A percentile compares a stretch with the other conserved stretches of the same genome.
Conservation (phyloP, 257 asterid genomes). For the Nicotiana noctiflora region DNA sequence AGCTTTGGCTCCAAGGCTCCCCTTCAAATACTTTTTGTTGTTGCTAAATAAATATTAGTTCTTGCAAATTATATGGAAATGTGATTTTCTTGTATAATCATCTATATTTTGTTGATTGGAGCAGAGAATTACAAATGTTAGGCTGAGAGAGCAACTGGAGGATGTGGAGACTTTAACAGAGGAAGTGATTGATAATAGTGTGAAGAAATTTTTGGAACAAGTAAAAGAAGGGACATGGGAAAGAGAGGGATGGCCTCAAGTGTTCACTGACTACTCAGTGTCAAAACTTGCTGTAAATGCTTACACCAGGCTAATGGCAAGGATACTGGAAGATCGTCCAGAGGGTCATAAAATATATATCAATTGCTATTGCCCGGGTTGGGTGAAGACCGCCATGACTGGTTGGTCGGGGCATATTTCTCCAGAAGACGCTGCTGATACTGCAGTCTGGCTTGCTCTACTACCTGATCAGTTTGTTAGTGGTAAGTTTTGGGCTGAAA, state of each 20-base stretch:
- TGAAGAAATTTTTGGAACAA: slow-evolving; percentile 48
- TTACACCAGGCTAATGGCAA: slow-evolving; percentile 58
- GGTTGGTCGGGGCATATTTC: slow-evolving; percentile 72
- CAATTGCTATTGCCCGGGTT: slow-evolving; percentile 83
- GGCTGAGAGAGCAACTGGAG: slow-evolving; percentile 50
- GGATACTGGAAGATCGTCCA: slow-evolving; percentile 32
- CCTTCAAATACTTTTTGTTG: too few species aligned
- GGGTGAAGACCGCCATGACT: slow-evolving; percentile 95
- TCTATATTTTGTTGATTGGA: background rate
- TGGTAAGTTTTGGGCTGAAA: slow-evolving; percentile 78
- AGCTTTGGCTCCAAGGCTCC: too few species aligned
- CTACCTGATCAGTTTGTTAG: slow-evolving; percentile 47
- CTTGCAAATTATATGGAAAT: background rate
- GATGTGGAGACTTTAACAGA: slow-evolving; percentile 51
- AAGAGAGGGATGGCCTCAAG: slow-evolving; percentile 83
- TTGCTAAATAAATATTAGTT: background rate
- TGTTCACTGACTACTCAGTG: slow-evolving; percentile 69
- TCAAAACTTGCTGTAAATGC: slow-evolving; percentile 72
- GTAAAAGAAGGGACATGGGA: slow-evolving; percentile 72
- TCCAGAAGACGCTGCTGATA: slow-evolving; percentile 94
- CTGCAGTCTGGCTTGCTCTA: slow-evolving; percentile 95
- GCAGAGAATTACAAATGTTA: slow-evolving; percentile 59
- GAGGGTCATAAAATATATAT: slow-evolving; percentile 64
- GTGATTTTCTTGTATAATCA: background rate
- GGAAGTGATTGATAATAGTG: slow-evolving; percentile 50